Conservation (phyloP, 208 protist species). For the Angomonas desouzai region DNA sequence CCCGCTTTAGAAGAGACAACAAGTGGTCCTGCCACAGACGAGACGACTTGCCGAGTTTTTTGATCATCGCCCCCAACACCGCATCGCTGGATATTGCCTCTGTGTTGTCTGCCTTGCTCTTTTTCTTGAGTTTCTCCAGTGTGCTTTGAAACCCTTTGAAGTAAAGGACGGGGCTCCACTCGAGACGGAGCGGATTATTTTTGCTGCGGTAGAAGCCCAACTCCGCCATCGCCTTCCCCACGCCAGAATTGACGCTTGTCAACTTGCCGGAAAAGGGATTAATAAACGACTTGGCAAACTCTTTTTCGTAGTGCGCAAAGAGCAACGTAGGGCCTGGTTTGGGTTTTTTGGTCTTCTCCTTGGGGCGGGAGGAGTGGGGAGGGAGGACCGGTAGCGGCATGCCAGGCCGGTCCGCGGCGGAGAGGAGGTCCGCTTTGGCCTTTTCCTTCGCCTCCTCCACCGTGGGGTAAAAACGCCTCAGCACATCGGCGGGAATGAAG, state of each 20-base stretch:
- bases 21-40: constrained; percentile 43
- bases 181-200: constrained; percentile 55
- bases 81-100: not conserved
- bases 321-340: too few relatives aligned
- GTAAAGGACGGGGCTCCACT: constrained; percentile 44
- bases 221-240: constrained; percentile 25
- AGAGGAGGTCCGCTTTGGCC: not conserved
- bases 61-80: constrained; percentile 10
- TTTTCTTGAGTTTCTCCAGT: not conserved
- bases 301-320: constrained; percentile 2
- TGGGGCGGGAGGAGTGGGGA: too few relatives aligned
- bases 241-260: constrained; percentile 14
- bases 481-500: constrained; percentile 7
- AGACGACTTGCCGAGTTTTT: constrained; percentile 8
- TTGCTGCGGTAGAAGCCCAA: constrained; percentile 54
- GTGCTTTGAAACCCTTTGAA: constrained; percentile 17
- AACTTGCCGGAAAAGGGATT: constrained; percentile 79
- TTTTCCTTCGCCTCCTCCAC: not conserved
- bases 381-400: not conserved
- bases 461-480: constrained; percentile 8
- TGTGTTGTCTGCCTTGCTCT: not conserved
- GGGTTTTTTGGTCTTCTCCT: too few relatives aligned
- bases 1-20: constrained; percentile 33
- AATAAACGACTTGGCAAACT: constrained; percentile 28
- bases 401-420: not conserved